phyloP scores from a whole-genome alignment of 2,329 filamentous ascomycete genomes.

The Calonectria honghensis region DNA sequence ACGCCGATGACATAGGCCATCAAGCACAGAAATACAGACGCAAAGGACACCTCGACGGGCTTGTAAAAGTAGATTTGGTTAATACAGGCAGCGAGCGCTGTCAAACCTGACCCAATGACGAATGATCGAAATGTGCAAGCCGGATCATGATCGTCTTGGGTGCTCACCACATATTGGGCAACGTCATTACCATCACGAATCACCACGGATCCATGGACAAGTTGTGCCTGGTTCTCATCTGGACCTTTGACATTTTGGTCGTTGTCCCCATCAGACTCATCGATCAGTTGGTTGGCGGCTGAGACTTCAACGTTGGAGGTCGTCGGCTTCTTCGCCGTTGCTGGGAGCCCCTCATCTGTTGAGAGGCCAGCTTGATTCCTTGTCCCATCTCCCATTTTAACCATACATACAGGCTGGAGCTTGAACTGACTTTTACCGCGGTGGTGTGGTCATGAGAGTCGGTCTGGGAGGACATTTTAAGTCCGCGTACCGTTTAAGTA shows the following conservation, averaged over 20 bases:
- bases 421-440: background rate
- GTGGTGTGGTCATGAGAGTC: background rate
- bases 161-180: constrained; percentile 10
- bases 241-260: background rate
- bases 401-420: no score
- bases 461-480: background rate
- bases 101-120: background rate
- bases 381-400: background rate
- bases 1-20: constrained; percentile 7
- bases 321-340: background rate
- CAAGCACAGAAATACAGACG: constrained; percentile 6
- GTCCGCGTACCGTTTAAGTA: background rate
- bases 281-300: background rate
- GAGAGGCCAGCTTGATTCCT: background rate
- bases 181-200: constrained; percentile 12
- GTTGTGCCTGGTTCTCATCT: background rate
- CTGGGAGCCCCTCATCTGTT: no score
- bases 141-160: constrained; percentile 11
- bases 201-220: constrained; percentile 3
- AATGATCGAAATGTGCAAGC: constrained; percentile 7
- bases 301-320: constrained; percentile 10
- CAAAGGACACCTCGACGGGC: constrained; percentile 3
- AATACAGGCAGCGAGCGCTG: background rate
- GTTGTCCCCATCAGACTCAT: constrained; percentile 10
- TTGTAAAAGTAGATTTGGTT: constrained; percentile 23